phyloP scores from a whole-genome alignment of 1,284 basidiomycete species.

The Rhizoctonia solani region DNA sequence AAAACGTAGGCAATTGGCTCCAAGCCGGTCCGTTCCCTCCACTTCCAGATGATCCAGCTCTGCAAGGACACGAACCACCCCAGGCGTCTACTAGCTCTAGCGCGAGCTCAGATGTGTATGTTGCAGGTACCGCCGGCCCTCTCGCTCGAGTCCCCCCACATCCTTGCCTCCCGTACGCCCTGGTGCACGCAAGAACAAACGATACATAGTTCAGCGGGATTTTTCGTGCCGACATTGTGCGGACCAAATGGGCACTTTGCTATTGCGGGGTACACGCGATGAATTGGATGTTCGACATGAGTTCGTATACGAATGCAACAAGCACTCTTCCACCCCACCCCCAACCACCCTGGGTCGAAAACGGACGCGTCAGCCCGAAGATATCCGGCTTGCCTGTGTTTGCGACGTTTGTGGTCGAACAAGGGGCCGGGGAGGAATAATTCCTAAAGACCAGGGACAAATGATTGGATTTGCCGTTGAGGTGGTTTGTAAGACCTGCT shows the following conservation, averaged over 20 bases:
- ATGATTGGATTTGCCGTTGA: constrained; percentile 36
- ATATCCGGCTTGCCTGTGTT: constrained; percentile 36
- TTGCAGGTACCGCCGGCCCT: not conserved
- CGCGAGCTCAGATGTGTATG: constrained; percentile 23
- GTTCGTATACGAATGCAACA: constrained; percentile 35
- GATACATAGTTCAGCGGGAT: constrained; percentile 28
- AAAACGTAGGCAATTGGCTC: constrained; percentile 21
- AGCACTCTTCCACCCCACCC: constrained; percentile 27
- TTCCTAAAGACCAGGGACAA: constrained; percentile 33
- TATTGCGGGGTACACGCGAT: constrained; percentile 37
- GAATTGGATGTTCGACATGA: constrained; percentile 36
- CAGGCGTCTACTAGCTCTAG: constrained; percentile 30
- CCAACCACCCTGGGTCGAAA: constrained; percentile 33
- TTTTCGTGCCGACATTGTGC: constrained; percentile 33
- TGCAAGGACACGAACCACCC: constrained; percentile 10
- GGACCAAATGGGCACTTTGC: constrained; percentile 34
- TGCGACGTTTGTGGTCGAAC: constrained; percentile 39
- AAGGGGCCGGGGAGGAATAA: constrained; percentile 37
- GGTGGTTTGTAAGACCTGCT: constrained; percentile 37
- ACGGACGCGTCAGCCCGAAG: constrained; percentile 38
- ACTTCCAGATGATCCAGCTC: constrained; percentile 1
- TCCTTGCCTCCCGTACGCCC: constrained; percentile 24
- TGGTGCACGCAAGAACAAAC: constrained; percentile 29
- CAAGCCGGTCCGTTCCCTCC: constrained; percentile 30
- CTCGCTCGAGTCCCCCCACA: constrained; percentile 24